These are phyloP conservation scores for Xylaria nigripes DNA, from an alignment of 495 filamentous ascomycete species.

Conservation along the genomic window DNA sequence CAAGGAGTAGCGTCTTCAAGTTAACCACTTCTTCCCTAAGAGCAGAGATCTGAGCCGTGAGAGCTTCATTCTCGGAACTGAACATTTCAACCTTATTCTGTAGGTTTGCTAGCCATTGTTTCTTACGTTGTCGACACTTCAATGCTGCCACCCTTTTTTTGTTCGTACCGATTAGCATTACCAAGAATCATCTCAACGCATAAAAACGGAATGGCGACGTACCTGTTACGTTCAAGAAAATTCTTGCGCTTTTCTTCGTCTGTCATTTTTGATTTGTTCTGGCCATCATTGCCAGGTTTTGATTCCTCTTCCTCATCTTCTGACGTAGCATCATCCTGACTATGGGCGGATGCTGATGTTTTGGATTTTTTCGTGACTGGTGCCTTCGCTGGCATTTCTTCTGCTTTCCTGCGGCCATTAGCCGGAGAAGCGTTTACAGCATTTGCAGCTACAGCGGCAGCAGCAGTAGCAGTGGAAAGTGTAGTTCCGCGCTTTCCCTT, in stretches of 20 bases:
- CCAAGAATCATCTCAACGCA: background rate
- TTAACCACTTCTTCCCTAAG: conserved; percentile 89
- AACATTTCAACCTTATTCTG: conserved; percentile 93
- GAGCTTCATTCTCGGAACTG: conserved; percentile 79
- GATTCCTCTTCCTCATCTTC: conserved; percentile 45
- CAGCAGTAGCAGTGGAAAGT: background rate
- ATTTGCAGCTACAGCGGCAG: conserved; percentile 11
- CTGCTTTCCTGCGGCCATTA: conserved; percentile 70
- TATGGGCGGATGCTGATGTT: conserved; percentile 24
- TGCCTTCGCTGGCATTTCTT: conserved; percentile 59
- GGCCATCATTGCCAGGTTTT: conserved; percentile 31
- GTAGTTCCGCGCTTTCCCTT: conserved; percentile 57
- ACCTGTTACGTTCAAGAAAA: conserved; percentile 94
- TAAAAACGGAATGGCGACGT: conserved; percentile 29
- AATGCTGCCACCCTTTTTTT: conserved; percentile 74
- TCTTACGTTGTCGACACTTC: conserved; percentile 96
- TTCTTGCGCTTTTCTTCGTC: conserved; percentile 98
- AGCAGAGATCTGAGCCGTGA: conserved; percentile 72
- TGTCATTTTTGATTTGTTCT: conserved; percentile 77
- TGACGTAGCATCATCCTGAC: conserved; percentile 15
- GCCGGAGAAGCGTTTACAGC: conserved; percentile 22
- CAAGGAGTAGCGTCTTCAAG: conserved; percentile 84
- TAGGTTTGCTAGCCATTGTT: conserved; percentile 95
- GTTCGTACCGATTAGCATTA: conserved; percentile 19
- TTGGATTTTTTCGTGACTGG: conserved; percentile 66